Evolutionary conservation across 2,329 filamentous ascomycete genomes (phyloP), one percentile per base, ranked within the genome.

Genomic region (Aureobasidium mangrovei): DNA sequence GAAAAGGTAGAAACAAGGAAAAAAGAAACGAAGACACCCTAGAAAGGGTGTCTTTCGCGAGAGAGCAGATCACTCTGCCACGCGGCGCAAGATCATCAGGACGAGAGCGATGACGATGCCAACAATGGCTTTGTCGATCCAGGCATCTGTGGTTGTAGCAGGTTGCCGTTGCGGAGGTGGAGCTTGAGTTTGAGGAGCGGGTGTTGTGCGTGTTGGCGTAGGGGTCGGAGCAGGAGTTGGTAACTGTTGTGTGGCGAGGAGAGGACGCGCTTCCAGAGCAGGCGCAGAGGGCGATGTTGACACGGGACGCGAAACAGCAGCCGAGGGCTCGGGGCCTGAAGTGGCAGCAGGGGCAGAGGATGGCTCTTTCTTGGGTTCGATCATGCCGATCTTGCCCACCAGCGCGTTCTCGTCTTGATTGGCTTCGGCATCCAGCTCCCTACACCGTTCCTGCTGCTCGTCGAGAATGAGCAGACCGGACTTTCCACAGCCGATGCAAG

Each of bases 101-200:
- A 83, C 72, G 24, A 95, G 72, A 28, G 86, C 74, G 10, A 88
- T 76, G 0, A 88, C 74, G 18, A 95, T 70, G 5, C 81, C 84
- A 26, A 84, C 81, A 60, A 95, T 95, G 36, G 84, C 79, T 59
- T 87, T 81, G 68, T 95, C 91, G 18, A 95, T 76, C 86, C 88
- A 95, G 9, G 82, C 71, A 1, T 39, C 53, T 40, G 49, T 55
- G 24, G 42, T 31, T 33, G 40, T 36, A 38, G 41, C 36, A 46
- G 56, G 26, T 46, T 9, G 31, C 28, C 38, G 43, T 33, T 35
- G 32, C n/a, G 32, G 27, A 41, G 39, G 3, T 36, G 29, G 45
- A 29, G 24, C 33, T 43, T 31, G 32, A 36, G 61, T 53, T 39
- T 65, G 55, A 44, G 54, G 55, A 33, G 35, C 12, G 9, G 48